phyloP scores from a whole-genome alignment of 352 stramenopile species.

The Phytopythium delawarense region DNA sequence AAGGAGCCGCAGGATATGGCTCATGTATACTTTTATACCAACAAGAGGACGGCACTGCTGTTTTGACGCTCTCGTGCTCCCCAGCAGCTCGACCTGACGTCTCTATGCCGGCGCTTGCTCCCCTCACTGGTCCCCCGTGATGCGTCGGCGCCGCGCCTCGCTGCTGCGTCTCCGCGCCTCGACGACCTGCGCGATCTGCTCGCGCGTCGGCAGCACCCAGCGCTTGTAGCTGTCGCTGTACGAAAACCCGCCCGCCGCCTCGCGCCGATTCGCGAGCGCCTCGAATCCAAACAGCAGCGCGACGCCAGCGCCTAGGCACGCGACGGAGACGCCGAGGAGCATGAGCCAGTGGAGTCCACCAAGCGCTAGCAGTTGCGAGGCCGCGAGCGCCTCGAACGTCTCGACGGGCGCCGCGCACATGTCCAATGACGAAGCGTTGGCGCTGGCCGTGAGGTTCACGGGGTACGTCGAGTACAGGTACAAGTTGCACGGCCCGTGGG shows the following conservation, averaged over 20 bases:
- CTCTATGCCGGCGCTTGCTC: neutral
- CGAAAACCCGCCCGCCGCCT: conserved; percentile 28
- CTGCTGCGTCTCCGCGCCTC: conserved; percentile 8
- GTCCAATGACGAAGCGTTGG: conserved; percentile 15
- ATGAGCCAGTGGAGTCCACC: conserved; percentile 31
- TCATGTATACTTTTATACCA: conserved; percentile 3
- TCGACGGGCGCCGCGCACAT: conserved; percentile 27
- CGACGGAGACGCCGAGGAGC: conserved; percentile 35
- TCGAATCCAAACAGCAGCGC: conserved; percentile 42
- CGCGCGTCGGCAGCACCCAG: conserved; percentile 64
- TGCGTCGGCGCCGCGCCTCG: conserved; percentile 7
- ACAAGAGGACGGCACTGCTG: neutral
- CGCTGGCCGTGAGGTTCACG: conserved; percentile 34
- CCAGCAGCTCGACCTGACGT: neutral
- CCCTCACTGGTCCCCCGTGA: neutral
- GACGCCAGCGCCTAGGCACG: conserved; percentile 34
- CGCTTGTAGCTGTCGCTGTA: conserved; percentile 57
- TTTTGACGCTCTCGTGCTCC: neutral
- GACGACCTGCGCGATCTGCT: conserved; percentile 40
- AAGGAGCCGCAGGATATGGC: neutral
- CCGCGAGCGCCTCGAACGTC: conserved; percentile 36
- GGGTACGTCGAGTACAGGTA: conserved; percentile 75
- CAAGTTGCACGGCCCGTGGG: conserved; percentile 65
- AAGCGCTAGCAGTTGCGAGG: conserved; percentile 34
- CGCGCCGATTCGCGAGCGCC: conserved; percentile 33